These are phyloP conservation scores for Suhomyces terraborum DNA, from an alignment of 1,139 yeast genomes.

Conservation along the genomic window DNA sequence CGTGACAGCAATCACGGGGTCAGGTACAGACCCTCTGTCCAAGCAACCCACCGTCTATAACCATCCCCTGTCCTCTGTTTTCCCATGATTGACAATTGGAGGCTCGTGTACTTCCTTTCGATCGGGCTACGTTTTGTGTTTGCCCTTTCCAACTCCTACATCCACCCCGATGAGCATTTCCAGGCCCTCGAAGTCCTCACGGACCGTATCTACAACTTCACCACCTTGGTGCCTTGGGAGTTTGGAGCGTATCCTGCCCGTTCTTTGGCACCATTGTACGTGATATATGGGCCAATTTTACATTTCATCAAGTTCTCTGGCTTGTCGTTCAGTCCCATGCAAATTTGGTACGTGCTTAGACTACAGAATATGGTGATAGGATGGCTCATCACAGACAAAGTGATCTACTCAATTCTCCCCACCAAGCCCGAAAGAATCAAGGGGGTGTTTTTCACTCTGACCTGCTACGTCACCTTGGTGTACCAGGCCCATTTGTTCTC, in stretches of 20 bases:
- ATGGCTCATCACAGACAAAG: conserved; percentile 61
- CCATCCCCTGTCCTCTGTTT: neutral
- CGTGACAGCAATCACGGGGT: neutral
- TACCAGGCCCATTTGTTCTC: conserved; percentile 89
- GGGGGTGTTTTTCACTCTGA: conserved; percentile 63
- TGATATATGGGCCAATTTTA: conserved; percentile 71
- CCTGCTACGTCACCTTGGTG: conserved; percentile 78
- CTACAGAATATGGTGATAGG: conserved; percentile 56
- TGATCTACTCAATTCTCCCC: conserved; percentile 51
- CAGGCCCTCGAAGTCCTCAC: conserved; percentile 80
- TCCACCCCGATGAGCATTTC: conserved; percentile 97
- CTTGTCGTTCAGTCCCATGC: conserved; percentile 39
- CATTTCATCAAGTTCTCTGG: conserved; percentile 28
- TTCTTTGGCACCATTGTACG: conserved; percentile 68
- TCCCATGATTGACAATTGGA: conserved; percentile 34
- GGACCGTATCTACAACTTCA: conserved; percentile 48
- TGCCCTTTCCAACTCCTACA: conserved; percentile 74
- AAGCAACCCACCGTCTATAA: neutral
- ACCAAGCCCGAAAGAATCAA: conserved; percentile 65
- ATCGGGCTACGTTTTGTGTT: conserved; percentile 56
- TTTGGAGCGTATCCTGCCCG: conserved; percentile 67
- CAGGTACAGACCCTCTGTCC: too few species aligned
- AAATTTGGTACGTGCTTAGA: conserved; percentile 59
- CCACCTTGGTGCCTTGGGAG: conserved; percentile 82
- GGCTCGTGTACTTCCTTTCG: conserved; percentile 43